Conservation (phyloP, 805 yeast species). For the Ogataea kodamae region DNA sequence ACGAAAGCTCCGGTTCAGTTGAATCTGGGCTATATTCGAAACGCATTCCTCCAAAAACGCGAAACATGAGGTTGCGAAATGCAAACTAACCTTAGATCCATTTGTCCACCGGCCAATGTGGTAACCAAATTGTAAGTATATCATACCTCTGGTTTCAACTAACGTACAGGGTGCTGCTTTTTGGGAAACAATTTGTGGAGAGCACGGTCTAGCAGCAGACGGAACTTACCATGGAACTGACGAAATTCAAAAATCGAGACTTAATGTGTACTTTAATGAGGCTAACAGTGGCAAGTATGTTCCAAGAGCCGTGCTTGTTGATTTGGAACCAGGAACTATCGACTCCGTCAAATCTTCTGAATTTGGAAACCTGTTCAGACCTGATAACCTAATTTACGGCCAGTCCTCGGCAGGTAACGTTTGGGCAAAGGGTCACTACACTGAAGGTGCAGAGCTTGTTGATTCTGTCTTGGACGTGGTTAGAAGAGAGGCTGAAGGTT, state of each 20-base stretch:
- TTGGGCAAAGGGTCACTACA: constrained; percentile 97
- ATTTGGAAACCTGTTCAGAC: constrained; percentile 86
- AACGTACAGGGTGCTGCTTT: constrained; percentile 74
- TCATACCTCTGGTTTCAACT: constrained; percentile 7
- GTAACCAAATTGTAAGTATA: constrained; percentile 83
- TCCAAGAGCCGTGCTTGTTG: constrained; percentile 89
- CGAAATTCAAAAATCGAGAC: constrained; percentile 47
- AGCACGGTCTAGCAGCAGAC: constrained; percentile 73
- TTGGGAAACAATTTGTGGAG: constrained; percentile 90
- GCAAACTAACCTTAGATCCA: constrained; percentile 57
- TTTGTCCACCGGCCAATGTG: constrained; percentile 97
- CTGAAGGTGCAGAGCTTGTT: constrained; percentile 93
- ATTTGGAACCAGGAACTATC: constrained; percentile 91
- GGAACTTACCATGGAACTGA: constrained; percentile 67
- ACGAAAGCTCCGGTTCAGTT: no score
- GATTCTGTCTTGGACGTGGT: constrained; percentile 86
- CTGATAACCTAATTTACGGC: constrained; percentile 86
- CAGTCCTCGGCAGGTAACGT: constrained; percentile 93
- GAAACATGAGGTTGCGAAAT: constrained; percentile 1
- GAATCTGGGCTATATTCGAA: no score
- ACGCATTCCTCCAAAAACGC: no score
- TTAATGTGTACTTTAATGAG: constrained; percentile 85
- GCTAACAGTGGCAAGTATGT: constrained; percentile 86
- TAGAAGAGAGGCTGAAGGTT: constrained; percentile 90
- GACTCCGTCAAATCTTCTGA: constrained; percentile 76